phyloP scores from a whole-genome alignment of 2,329 filamentous ascomycete genomes.

The Nemania sp. region DNA sequence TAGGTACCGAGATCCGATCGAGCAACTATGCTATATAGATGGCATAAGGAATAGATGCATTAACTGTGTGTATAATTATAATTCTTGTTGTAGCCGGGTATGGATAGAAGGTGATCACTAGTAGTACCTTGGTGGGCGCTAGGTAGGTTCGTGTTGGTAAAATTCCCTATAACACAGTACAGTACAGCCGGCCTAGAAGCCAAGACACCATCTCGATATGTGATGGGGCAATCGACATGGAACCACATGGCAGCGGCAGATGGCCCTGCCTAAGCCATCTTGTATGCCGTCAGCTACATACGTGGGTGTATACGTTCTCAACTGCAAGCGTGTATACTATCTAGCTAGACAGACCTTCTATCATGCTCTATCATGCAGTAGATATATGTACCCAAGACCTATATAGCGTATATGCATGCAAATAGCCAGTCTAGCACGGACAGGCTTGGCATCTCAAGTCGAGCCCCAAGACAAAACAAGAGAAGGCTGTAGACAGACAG shows the following conservation, averaged over 20 bases:
- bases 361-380: no score
- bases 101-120: neutral
- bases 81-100: neutral
- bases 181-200: conserved; percentile 14
- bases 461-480: no score
- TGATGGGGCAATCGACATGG: conserved; percentile 24
- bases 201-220: conserved; percentile 36
- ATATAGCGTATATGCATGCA: no score
- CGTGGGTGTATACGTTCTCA: neutral
- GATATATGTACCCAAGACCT: no score
- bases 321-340: neutral
- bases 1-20: neutral
- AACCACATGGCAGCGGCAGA: conserved; percentile 19
- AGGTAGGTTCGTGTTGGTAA: neutral
- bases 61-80: neutral
- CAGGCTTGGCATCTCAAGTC: no score
- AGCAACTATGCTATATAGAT: neutral
- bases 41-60: neutral
- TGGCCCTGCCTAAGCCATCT: conserved; percentile 20
- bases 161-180: neutral
- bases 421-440: no score
- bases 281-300: conserved; percentile 23
- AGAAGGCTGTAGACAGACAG: no score
- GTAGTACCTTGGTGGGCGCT: neutral
- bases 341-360: neutral